Evolutionary conservation across 1,284 basidiomycete genomes (phyloP).

Genomic region (Rhodotorula sp.): DNA sequence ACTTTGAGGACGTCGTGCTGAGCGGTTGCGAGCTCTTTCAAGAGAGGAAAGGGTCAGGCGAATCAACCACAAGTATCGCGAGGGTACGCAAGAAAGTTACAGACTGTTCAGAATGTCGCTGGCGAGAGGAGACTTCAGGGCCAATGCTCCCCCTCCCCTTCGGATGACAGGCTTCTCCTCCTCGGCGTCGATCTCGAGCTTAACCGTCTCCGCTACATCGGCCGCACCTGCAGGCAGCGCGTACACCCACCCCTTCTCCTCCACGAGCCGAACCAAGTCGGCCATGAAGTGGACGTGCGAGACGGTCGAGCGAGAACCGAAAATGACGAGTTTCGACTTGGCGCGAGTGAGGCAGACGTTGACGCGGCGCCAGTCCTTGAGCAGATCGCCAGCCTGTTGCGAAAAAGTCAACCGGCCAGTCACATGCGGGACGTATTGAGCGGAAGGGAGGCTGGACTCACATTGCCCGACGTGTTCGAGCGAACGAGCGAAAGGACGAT

Average conservation of each 20-base stretch:
- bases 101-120: constrained; percentile 16
- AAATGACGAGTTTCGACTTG: constrained; percentile 79
- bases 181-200: not conserved
- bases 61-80: not conserved
- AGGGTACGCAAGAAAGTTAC: not conserved
- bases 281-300: constrained; percentile 56
- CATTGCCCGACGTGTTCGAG: constrained; percentile 71
- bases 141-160: constrained; percentile 8
- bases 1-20: no score
- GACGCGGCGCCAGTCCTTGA: constrained; percentile 91
- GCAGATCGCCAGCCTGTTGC: constrained; percentile 76
- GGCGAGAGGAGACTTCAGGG: constrained; percentile 1
- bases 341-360: constrained; percentile 97
- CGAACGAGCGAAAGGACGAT: constrained; percentile 90
- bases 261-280: constrained; percentile 58
- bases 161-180: not conserved
- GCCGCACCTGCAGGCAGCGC: constrained; percentile 47
- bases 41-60: no score
- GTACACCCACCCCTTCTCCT: constrained; percentile 67
- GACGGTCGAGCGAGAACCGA: constrained; percentile 78
- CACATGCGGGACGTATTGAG: not conserved
- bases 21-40: no score
- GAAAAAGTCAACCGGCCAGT: constrained; percentile 9
- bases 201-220: not conserved
- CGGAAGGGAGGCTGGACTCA: constrained; percentile 52